These are phyloP conservation scores for Fragaria ananassa DNA, from an alignment of 306 rosid species.

Conservation along the genomic window DNA sequence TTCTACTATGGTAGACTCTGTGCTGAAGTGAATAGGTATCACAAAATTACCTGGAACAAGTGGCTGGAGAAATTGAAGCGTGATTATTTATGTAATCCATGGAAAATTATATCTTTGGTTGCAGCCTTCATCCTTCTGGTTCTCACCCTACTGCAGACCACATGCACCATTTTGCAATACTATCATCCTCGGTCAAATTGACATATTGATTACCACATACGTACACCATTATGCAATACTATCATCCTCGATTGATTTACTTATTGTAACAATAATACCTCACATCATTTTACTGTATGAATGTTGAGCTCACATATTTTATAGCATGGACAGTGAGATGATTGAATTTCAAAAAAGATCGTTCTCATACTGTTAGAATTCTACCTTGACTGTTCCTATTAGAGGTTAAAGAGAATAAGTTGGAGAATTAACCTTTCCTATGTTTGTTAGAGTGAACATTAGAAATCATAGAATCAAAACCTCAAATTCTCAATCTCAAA, in stretches of 20 bases:
- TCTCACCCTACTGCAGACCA: constrained; percentile 22
- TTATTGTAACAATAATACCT: neutral
- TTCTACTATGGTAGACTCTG: neutral
- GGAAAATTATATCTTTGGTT: constrained; percentile 17
- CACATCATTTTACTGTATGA: neutral
- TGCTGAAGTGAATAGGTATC: neutral
- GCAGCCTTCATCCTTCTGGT: neutral
- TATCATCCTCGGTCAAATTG: neutral
- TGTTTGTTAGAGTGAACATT: too few species aligned
- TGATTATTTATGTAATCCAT: constrained; percentile 14
- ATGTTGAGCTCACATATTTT: neutral
- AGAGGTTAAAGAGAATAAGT: too few species aligned
- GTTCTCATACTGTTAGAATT: neutral
- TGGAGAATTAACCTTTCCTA: too few species aligned
- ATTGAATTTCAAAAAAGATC: too few species aligned
- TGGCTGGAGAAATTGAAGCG: constrained; percentile 10
- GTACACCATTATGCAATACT: neutral
- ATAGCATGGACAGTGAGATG: neutral
- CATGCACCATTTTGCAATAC: neutral
- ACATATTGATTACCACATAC: neutral
- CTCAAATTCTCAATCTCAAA: neutral
- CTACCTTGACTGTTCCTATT: too few species aligned
- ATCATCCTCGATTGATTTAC: neutral
- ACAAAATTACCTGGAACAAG: neutral
- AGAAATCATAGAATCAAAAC: too few species aligned